Percentiles rank a stretch among this genome's conserved stretches.
These are phyloP conservation scores for Lasiodiplodia gonubiensis DNA, from an alignment of 2,329 filamentous ascomycete species.

Conservation along the genomic window DNA sequence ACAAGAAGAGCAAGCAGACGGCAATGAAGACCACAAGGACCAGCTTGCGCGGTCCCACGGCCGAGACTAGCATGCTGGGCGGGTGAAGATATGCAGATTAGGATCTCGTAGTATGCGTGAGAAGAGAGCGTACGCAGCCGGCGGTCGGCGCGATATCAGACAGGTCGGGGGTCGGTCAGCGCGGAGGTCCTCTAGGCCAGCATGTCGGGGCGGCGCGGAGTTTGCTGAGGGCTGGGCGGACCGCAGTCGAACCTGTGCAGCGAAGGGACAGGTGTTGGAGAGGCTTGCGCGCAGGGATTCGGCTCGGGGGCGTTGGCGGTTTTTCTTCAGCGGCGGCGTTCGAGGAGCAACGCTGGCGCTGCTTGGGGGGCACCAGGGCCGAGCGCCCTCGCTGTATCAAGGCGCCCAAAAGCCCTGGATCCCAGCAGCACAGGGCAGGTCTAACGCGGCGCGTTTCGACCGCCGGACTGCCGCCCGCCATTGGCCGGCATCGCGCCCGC, in stretches of 20 bases:
- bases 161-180: conserved; percentile 2
- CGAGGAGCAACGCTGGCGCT: conserved; percentile 12
- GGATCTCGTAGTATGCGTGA: background rate
- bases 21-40: conserved; percentile 27
- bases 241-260: conserved; percentile 20
- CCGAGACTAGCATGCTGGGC: conserved; percentile 27
- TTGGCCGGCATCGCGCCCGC: conserved; percentile 16
- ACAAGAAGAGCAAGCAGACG: conserved; percentile 31
- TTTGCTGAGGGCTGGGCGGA: conserved; percentile 1
- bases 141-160: conserved; percentile 21
- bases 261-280: conserved; percentile 25
- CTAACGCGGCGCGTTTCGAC: conserved; percentile 21
- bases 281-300: conserved; percentile 25
- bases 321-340: conserved; percentile 23
- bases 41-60: conserved; percentile 30
- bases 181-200: conserved; percentile 16
- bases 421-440: conserved; percentile 23
- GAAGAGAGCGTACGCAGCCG: conserved; percentile 23
- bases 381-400: conserved; percentile 25
- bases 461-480: conserved; percentile 1
- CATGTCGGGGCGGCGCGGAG: conserved; percentile 8
- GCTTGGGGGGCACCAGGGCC: conserved; percentile 13
- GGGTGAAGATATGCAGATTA: conserved; percentile 2
- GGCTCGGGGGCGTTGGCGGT: conserved; percentile 19
- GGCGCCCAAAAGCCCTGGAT: conserved; percentile 22